These are phyloP conservation scores for Zancudomyces culisetae DNA, from an alignment of 371 early-diverging fungal species.

Conservation along the genomic window DNA sequence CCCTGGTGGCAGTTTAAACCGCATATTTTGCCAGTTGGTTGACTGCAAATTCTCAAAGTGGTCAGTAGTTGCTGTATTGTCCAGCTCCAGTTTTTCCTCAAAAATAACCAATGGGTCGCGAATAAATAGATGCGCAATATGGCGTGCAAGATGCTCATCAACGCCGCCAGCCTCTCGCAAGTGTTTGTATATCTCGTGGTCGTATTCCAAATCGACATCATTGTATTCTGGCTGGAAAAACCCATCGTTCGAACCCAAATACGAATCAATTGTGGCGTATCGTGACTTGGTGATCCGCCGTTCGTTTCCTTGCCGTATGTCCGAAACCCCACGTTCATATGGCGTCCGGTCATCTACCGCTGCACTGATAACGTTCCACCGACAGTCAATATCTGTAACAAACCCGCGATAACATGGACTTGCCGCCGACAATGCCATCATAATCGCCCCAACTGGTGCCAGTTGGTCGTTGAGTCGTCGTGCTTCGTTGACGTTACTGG, in stretches of 20 bases:
- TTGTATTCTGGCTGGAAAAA: slow-evolving; percentile 80
- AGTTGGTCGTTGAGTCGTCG: slow-evolving; percentile 89
- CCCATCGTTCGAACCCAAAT: slow-evolving; percentile 56
- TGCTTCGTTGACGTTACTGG: slow-evolving; percentile 87
- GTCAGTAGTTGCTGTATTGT: slow-evolving; percentile 63
- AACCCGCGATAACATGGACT: slow-evolving; percentile 90
- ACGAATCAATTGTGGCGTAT: slow-evolving; percentile 89
- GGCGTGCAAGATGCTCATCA: slow-evolving; percentile 80
- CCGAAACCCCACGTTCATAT: slow-evolving; percentile 74
- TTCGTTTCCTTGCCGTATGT: slow-evolving; percentile 40
- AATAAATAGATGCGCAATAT: slow-evolving; percentile 93
- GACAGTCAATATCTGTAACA: slow-evolving; percentile 88
- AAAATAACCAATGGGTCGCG: slow-evolving; percentile 96
- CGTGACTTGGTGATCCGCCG: slow-evolving; percentile 88
- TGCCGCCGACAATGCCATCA: slow-evolving; percentile 90
- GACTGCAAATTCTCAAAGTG: slow-evolving; percentile 98
- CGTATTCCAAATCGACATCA: slow-evolving; percentile 72
- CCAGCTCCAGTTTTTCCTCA: slow-evolving; percentile 69
- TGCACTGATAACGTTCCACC: slow-evolving; percentile 94
- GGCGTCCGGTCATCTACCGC: slow-evolving; percentile 91
- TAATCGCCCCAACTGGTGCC: slow-evolving; percentile 81
- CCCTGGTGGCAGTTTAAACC: slow-evolving; percentile 98
- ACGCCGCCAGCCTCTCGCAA: slow-evolving; percentile 48
- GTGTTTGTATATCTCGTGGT: slow-evolving; percentile 50
- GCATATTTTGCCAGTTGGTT: slow-evolving; percentile 98